Evolutionary conservation across 768 basidiomycete genomes (phyloP).

Genomic region (Macrolepiota fuliginosa): DNA sequence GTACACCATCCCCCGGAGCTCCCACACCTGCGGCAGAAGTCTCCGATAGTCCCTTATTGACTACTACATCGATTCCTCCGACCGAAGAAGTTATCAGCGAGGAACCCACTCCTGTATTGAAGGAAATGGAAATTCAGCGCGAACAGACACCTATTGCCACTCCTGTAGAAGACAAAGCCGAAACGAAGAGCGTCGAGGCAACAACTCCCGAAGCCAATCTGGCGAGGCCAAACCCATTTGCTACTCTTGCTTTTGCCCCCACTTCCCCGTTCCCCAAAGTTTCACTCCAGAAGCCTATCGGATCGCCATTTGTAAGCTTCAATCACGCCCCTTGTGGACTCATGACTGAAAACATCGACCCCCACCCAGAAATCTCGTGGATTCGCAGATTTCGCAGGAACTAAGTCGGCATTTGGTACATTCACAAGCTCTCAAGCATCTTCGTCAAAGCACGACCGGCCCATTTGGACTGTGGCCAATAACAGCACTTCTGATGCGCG

Average conservation of each 20-base stretch:
- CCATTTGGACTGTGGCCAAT: not conserved
- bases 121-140: not conserved
- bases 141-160: not conserved
- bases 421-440: not conserved
- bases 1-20: slow-evolving; percentile 21
- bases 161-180: not conserved
- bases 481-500: not conserved
- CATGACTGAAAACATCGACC: not conserved
- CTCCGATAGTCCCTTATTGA: slow-evolving; percentile 2
- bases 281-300: slow-evolving; percentile 6
- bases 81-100: not conserved
- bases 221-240: not conserved
- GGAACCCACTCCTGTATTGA: not conserved
- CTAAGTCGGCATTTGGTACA: slow-evolving; percentile 3
- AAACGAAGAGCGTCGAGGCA: not conserved
- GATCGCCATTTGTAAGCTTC: slow-evolving; percentile 5
- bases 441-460: not conserved
- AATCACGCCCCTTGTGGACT: no score
- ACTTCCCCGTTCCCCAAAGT: not conserved
- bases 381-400: slow-evolving; percentile 11
- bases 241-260: not conserved
- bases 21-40: slow-evolving; percentile 4
- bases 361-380: not conserved
- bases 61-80: not conserved
- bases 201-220: not conserved